Evolutionary conservation across 2,329 filamentous ascomycete genomes (phyloP).

Genomic region (Apiospora marii): DNA sequence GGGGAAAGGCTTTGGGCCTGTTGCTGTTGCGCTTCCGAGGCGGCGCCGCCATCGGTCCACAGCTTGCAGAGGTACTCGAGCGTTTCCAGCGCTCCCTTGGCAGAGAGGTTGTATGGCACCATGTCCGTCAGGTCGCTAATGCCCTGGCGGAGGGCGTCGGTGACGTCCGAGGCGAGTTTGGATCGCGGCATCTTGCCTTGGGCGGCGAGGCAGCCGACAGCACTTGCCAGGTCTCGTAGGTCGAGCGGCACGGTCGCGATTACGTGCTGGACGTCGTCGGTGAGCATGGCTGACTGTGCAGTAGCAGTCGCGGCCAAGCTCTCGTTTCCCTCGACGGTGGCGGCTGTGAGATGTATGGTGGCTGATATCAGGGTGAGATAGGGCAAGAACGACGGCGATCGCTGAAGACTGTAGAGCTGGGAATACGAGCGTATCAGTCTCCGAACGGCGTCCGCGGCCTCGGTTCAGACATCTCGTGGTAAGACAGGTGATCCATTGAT

Average conservation of each 20-base stretch:
- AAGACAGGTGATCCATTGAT: constrained; percentile 69
- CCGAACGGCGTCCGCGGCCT: constrained; percentile 67
- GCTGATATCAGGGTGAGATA: too few relatives aligned
- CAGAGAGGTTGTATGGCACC: constrained; percentile 65
- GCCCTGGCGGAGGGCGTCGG: constrained; percentile 58
- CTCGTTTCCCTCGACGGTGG: constrained; percentile 30
- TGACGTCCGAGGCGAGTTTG: constrained; percentile 44
- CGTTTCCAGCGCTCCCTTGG: constrained; percentile 67
- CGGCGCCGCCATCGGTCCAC: constrained; percentile 64
- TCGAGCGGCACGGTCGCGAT: constrained; percentile 33
- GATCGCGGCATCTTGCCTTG: neutral
- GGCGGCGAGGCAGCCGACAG: neutral
- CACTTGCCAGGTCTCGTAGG: constrained; percentile 29
- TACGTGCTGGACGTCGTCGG: constrained; percentile 33
- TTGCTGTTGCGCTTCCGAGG: constrained; percentile 40
- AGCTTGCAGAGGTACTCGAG: constrained; percentile 64
- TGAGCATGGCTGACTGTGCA: constrained; percentile 41
- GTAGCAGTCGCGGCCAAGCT: constrained; percentile 53
- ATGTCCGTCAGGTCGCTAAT: constrained; percentile 68
- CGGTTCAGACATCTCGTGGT: constrained; percentile 71
- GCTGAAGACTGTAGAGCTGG: constrained; percentile 63
- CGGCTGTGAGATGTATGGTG: constrained; percentile 65
- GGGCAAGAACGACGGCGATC: constrained; percentile 67
- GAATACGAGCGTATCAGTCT: constrained; percentile 63
- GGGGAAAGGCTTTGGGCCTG: neutral